phyloP scores from a whole-genome alignment of 2,329 filamentous ascomycete species.

The Botrytis hyacinthi region DNA sequence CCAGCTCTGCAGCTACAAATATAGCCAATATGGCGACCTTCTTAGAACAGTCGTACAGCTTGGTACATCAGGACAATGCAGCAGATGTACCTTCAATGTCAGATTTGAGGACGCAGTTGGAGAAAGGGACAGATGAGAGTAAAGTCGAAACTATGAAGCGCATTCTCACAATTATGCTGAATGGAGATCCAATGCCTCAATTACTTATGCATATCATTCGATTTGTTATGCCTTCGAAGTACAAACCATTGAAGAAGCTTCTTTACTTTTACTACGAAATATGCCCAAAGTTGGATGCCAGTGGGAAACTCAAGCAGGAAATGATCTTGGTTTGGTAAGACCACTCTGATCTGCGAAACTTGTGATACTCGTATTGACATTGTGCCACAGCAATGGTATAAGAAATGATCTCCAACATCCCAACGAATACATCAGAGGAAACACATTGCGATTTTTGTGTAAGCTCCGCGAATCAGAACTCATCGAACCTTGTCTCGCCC shows the following conservation, averaged over 20 bases:
- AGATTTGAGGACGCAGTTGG: slow-evolving; percentile 87
- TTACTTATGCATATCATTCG: slow-evolving; percentile 99
- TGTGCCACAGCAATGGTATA: slow-evolving; percentile 79
- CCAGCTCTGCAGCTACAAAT: slow-evolving; percentile 25
- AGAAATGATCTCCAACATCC: slow-evolving; percentile 95
- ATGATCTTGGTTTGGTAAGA: slow-evolving; percentile 97
- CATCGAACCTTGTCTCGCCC: slow-evolving; percentile 91
- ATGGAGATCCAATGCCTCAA: slow-evolving; percentile 92
- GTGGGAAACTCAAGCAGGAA: slow-evolving; percentile 96
- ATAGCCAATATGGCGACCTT: slow-evolving; percentile 80
- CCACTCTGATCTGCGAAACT: slow-evolving; percentile 10
- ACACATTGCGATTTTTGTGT: slow-evolving; percentile 95
- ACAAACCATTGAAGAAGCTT: slow-evolving; percentile 94
- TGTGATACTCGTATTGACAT: not conserved
- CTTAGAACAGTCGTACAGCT: slow-evolving; percentile 90
- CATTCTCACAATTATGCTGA: slow-evolving; percentile 95
- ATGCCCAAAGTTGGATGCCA: slow-evolving; percentile 89
- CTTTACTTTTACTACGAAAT: slow-evolving; percentile 99
- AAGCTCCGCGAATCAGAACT: slow-evolving; percentile 95
- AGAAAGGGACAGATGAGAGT: slow-evolving; percentile 89
- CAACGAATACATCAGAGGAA: slow-evolving; percentile 97
- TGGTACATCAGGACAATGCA: slow-evolving; percentile 97
- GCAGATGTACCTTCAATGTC: slow-evolving; percentile 87
- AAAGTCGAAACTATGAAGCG: slow-evolving; percentile 96
- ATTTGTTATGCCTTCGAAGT: slow-evolving; percentile 98